Percentiles rank a stretch among this genome's conserved stretches.
Conservation (phyloP, 192 early-diverging fungal genomes). For the Glomus cerebriforme region DNA sequence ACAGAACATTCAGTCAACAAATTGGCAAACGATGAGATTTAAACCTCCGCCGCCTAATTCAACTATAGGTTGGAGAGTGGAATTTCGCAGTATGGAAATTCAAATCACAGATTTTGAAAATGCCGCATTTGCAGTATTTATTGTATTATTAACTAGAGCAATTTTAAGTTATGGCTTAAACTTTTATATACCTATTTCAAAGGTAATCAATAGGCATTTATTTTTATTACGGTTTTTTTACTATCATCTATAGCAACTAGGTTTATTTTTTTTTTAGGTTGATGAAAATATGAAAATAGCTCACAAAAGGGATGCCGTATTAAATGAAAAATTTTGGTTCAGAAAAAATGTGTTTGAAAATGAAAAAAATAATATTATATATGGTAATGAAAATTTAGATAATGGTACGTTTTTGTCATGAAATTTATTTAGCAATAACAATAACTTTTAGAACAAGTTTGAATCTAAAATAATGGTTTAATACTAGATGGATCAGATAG, state of each 20-base stretch:
- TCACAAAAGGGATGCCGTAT: conserved; percentile 80
- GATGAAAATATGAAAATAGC: conserved; percentile 94
- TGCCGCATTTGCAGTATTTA: conserved; percentile 92
- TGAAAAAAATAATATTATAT: neutral
- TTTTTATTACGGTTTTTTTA: neutral
- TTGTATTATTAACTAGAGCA: conserved; percentile 86
- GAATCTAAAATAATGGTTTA: neutral
- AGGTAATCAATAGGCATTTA: conserved; percentile 51
- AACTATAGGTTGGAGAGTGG: conserved; percentile 96
- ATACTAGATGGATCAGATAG: neutral
- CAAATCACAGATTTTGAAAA: conserved; percentile 98
- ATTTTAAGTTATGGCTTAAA: conserved; percentile 88
- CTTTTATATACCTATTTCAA: conserved; percentile 95
- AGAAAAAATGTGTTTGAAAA: conserved; percentile 71
- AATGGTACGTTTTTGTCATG: neutral
- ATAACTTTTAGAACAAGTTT: neutral
- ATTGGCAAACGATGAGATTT: conserved; percentile 99
- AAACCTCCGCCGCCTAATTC: conserved; percentile 93
- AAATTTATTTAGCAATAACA: neutral
- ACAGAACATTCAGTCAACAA: conserved; percentile 96
- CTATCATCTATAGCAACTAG: neutral
- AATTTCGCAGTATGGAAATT: conserved; percentile 96
- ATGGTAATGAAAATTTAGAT: neutral
- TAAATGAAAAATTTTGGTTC: conserved; percentile 87
- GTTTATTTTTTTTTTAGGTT: conserved; percentile 49